Conservation (phyloP, 192 early-diverging fungal genomes). For the Phycomyces blakesleeanus region DNA sequence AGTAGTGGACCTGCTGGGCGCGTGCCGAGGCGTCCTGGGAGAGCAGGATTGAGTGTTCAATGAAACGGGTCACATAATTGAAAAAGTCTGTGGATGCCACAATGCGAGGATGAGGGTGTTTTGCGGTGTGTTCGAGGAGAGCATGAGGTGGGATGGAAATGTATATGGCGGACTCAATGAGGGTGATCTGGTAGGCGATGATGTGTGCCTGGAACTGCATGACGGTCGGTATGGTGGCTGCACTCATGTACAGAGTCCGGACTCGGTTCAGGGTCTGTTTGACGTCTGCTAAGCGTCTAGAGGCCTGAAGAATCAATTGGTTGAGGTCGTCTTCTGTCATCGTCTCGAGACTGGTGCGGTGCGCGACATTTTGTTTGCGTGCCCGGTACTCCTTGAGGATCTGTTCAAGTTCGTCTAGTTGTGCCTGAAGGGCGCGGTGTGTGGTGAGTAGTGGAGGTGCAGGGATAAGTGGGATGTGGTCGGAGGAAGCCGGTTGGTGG, state of each 20-base stretch:
- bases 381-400: conserved; percentile 29
- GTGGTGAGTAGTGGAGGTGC: conserved; percentile 49
- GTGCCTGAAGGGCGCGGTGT: conserved; percentile 43
- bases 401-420: conserved; percentile 38
- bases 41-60: conserved; percentile 68
- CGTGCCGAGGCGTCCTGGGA: conserved; percentile 54
- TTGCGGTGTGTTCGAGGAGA: conserved; percentile 60
- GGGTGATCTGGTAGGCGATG: conserved; percentile 65
- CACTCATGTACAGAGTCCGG: conserved; percentile 46
- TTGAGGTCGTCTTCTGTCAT: conserved; percentile 39
- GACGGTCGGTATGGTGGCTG: conserved; percentile 50
- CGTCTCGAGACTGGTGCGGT: background rate
- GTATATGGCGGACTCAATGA: conserved; percentile 69
- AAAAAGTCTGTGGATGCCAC: conserved; percentile 73
- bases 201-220: conserved; percentile 60
- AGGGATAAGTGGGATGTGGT: conserved; percentile 61
- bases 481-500: background rate
- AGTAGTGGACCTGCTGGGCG: conserved; percentile 62
- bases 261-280: conserved; percentile 54
- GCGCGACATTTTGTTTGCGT: conserved; percentile 11
- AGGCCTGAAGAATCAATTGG: conserved; percentile 43
- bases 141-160: conserved; percentile 56
- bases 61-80: conserved; percentile 71
- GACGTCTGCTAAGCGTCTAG: conserved; percentile 38
- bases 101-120: conserved; percentile 58